phyloP scores from a whole-genome alignment of 257 asterid genomes.

The Jasminum sambac region DNA sequence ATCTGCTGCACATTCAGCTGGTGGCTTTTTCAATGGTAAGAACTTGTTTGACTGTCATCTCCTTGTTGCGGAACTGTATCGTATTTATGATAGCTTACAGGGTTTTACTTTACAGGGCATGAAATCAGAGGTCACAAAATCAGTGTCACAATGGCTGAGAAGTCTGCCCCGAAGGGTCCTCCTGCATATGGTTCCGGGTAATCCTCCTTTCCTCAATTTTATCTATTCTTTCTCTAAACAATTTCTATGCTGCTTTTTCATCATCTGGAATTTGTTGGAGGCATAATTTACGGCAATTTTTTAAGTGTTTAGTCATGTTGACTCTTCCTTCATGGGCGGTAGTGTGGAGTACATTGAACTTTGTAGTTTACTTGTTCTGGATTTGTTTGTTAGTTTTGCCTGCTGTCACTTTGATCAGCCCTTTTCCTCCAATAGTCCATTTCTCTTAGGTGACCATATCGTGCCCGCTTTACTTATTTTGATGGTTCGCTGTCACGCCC shows the following conservation, averaged over 20 bases:
- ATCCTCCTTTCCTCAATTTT: conserved; percentile 8
- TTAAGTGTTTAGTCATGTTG: not conserved
- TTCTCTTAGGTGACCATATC: not conserved
- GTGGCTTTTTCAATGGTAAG: conserved; percentile 90
- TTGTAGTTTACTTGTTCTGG: not conserved
- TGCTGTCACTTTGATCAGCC: not conserved
- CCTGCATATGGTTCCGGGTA: conserved; percentile 84
- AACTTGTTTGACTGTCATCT: conserved; percentile 8
- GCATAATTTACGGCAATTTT: not conserved
- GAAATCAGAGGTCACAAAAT: conserved; percentile 83
- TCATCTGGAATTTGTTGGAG: conserved; percentile 1
- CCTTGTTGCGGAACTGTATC: not conserved
- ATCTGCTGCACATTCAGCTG: conserved; percentile 98
- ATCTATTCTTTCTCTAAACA: not conserved
- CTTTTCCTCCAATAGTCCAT: not conserved
- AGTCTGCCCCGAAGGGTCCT: conserved; percentile 87
- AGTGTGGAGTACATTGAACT: not conserved
- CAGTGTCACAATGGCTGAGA: conserved; percentile 91
- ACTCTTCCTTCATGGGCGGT: not conserved
- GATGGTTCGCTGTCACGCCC: not conserved
- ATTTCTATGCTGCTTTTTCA: not conserved
- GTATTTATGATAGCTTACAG: conserved; percentile 5
- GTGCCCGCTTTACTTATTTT: not conserved
- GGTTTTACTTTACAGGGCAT: conserved; percentile 48
- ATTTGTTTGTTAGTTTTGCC: not conserved